Evolutionary conservation across 345 rosid genomes (phyloP), one percentile per base, ranked within the genome.

Genomic region (Citrus australasica): DNA sequence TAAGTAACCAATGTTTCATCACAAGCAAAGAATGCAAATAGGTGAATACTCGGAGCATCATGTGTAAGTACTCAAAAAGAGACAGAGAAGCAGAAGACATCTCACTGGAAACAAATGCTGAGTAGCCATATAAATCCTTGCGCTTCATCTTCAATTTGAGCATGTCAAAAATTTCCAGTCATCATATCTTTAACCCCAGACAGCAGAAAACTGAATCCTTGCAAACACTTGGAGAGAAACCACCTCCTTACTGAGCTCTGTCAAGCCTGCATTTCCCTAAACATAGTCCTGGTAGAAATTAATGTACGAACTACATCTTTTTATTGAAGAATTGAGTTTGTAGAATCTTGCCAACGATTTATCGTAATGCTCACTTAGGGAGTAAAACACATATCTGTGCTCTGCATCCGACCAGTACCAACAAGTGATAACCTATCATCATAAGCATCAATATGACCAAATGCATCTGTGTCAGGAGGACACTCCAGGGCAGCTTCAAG

Each of bases 401-500:
- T 87, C 79, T 85, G 68, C 90, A 94, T 84, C 82, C 89, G 79
- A 76, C 78, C 90, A 19, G 88, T 79, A 63, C 98, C 98, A 69
- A 85, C 59, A 76, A 96, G 97, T 7, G 87, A 79, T 67, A 93
- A 69, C 83, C 83, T 91, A 82, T 94, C 60, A 42, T 90, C 90
- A 67, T 90, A 92, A 27, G 90, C 97, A 76, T 96, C 95, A 6
- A 96, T 73, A 80, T 85, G 80, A 37, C 98, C 98, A 80, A 83
- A 94, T 16, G 99, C 90, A 90, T 89, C 86, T 3, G 94, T 87
- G 56, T 92, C 98, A 0, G 95, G 98, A 56, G 97, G 97, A 21
- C 99, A 90, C 79, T 94, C 99, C 61, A 96, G 82, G 7, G 95
- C 92, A 79, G 98, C 98, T 87, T 96, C 98, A 38, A 96, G 71